Base-by-base conservation (phyloP, 768 basidiomycete species). In the Lentinula guzmanii region DNA sequence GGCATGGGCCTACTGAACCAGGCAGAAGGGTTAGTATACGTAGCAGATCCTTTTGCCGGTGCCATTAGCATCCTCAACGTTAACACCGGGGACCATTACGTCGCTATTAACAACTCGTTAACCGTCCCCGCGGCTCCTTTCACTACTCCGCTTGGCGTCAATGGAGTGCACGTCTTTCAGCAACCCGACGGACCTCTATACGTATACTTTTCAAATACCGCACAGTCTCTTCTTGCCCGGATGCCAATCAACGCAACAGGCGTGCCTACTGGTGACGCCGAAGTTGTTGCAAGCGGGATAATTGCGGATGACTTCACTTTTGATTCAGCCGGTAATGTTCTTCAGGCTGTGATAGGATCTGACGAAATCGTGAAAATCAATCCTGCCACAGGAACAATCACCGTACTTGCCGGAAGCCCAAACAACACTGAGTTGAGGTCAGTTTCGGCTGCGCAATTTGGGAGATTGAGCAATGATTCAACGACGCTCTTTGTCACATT, bases 51-150 rank as follows among this genome's bases (percentile, higher is more conserved):
- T 16, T 56, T 18, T 15, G 55, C 55, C 1, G 55, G 55, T 9
- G 24, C 41, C 4, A 43, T 56, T 15, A 41, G 37, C 42, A 43
- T 56, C 41, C 39, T 56, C 24, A 43, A 56, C 16, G 39, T 56
- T 9, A 56, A 56, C 41, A 56, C 55, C 3, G 55, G 55, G 13
- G n/a, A 9, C 9, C n/a, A 41, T 41, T 56, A 42, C 41, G 55
- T 56, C 41, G 55, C 55, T 39, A 56, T 42, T 5, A 56, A 56
- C 55, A 56, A 56, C 31, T 56, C 55, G 3, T 56, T 56, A 41
- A 56, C 55, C 18, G 28, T 56, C 10, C 39, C 55, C 8, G 55
- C 37, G 11, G 21, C 55, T 43, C 55, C 55, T 41, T 37, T 54
- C 34, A 54, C 53, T 15, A 56, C 55, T 28, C 41, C 39, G 13